Base-by-base conservation (phyloP, 768 basidiomycete species). In the Xerocomellus amylosporus region DNA sequence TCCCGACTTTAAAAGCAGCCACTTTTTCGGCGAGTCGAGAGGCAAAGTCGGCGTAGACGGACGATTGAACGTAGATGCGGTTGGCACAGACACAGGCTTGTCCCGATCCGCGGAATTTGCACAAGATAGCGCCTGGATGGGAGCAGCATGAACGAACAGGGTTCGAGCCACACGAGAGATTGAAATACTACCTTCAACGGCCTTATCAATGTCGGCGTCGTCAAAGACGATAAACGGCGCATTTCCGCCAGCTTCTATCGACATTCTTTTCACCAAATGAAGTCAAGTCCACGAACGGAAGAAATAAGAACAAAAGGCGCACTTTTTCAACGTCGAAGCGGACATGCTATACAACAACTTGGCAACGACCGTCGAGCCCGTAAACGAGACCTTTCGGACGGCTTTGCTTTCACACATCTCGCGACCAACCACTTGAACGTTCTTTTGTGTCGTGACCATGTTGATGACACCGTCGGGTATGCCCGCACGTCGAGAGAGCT, bases 141-240 rank as follows among this genome's bases (percentile, higher is more conserved):
- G 30, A 30, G 7, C 4, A 28, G 34, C 30, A 46, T 53, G n/a
- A 58, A 38, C 13, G 15, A 37, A 49, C 33, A 26, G 10, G 20
- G 31, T 4, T 6, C 12, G 19, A 6, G 1, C 5, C 6, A 10
- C 15, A 38, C 17, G 8, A 46, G 39, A 36, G 5, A 20, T 24
- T 22, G 1, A 3, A 22, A 28, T 22, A 56, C 55, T 67, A 81
- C 95, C 90, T 59, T 86, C 84, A 8, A 99, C 92, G 28, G 97
- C 97, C 53, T 87, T 85, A 46, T 93, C 90, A 48, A 99, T 80
- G 67, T 98, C 87, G 0, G 94, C 96, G 65, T 98, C 97, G 58
- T 93, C 90, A 68, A 99, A 98, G 8, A 99, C 90, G 61, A 98
- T 97, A 71, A 99, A 94, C 0, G 96, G 90, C 0, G 95, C 85